Conservation (phyloP, 192 early-diverging fungal genomes). For the Coemansia sp. region DNA sequence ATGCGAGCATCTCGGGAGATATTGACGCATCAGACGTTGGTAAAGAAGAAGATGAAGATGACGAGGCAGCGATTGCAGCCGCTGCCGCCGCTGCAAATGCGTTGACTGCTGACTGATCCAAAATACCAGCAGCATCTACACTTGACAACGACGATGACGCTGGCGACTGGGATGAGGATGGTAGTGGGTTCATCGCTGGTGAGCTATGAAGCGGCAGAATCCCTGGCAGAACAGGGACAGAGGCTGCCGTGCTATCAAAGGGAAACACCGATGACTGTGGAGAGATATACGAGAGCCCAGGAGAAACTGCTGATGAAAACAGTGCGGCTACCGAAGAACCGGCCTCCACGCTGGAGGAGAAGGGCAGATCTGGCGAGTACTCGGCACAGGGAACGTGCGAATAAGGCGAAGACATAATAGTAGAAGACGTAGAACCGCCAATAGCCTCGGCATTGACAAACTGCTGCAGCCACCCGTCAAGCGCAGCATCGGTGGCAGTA, state of each 20-base stretch:
- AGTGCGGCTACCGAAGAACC: background rate
- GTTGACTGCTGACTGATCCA: conserved; percentile 9
- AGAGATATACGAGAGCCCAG: background rate
- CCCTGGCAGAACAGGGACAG: background rate
- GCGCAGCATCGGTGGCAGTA: conserved; percentile 20
- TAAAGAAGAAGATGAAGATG: background rate
- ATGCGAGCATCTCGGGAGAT: conserved; percentile 26
- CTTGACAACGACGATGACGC: background rate
- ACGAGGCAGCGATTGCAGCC: conserved; percentile 11
- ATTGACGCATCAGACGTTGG: conserved; percentile 8
- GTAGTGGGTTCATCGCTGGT: background rate
- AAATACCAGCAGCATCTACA: background rate
- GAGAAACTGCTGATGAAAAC: background rate
- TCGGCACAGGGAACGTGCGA: background rate
- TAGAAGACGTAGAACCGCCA: conserved; percentile 4
- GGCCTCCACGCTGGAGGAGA: background rate
- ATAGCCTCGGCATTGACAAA: conserved; percentile 40
- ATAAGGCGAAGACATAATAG: background rate
- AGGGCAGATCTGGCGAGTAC: background rate
- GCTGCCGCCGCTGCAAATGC: conserved; percentile 9
- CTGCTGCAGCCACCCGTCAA: conserved; percentile 54
- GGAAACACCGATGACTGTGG: background rate
- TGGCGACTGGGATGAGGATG: background rate
- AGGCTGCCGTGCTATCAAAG: background rate
- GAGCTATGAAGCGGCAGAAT: background rate